These are phyloP conservation scores for Cyberlindnera galapagoensis DNA, from an alignment of 805 yeast genomes.

Conservation along the genomic window DNA sequence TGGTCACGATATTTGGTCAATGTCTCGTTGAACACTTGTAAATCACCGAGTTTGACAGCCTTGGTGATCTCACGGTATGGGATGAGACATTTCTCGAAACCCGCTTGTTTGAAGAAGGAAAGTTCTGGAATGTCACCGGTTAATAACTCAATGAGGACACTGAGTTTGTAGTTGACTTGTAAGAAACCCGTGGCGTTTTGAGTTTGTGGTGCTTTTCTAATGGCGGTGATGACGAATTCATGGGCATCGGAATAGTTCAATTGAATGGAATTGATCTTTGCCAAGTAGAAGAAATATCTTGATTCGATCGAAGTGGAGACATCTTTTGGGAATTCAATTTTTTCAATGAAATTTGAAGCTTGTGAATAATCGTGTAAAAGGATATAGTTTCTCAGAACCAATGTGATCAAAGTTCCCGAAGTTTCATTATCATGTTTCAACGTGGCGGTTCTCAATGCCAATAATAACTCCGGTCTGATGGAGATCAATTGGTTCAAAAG, in stretches of 20 bases:
- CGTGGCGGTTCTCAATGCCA: conserved; percentile 79
- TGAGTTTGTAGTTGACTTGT: conserved; percentile 84
- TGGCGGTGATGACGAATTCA: conserved; percentile 88
- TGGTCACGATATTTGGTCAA: conserved; percentile 53
- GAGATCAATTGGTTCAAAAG: conserved; percentile 41
- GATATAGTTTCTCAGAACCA: conserved; percentile 75
- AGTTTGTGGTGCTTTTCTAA: conserved; percentile 94
- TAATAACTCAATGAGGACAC: conserved; percentile 80
- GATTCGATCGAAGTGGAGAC: conserved; percentile 87
- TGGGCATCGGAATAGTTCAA: conserved; percentile 87
- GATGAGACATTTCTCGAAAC: conserved; percentile 50
- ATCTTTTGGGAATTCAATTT: conserved; percentile 79
- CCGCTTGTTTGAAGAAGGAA: conserved; percentile 63
- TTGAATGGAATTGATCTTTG: conserved; percentile 88
- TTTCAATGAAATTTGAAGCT: conserved; percentile 85
- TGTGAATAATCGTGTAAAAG: conserved; percentile 74
- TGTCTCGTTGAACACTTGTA: conserved; percentile 69
- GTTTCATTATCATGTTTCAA: conserved; percentile 91
- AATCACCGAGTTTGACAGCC: conserved; percentile 90
- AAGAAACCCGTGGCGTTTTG: conserved; percentile 77
- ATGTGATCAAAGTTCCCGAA: conserved; percentile 79
- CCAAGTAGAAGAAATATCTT: conserved; percentile 84
- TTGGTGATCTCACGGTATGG: conserved; percentile 86
- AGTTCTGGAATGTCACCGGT: conserved; percentile 97
- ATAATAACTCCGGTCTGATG: conserved; percentile 65